A percentile compares a stretch with the other conserved stretches of the same genome.
Evolutionary conservation across 768 basidiomycete species (phyloP).

Genomic region (Hydnomerulius pinastri): DNA sequence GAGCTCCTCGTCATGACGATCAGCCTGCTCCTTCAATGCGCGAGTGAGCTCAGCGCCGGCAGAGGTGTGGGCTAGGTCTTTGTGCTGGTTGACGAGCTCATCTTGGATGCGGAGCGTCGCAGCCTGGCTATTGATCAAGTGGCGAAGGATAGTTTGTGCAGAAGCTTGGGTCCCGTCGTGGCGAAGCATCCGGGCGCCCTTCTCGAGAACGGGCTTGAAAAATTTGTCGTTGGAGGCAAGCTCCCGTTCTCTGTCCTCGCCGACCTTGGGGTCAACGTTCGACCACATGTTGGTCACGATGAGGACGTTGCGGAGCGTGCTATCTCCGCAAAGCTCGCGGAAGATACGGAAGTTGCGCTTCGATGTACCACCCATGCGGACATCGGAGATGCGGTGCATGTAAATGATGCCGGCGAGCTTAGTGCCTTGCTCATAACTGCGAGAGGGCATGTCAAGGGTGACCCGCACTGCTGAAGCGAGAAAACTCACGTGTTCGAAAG

Average conservation of each 20-base stretch:
- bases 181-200: slow-evolving; percentile 47
- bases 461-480: neutral
- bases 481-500: slow-evolving; percentile 33
- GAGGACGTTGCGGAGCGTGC: slow-evolving; percentile 48
- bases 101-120: slow-evolving; percentile 52
- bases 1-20: slow-evolving; percentile 51
- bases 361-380: slow-evolving; percentile 52
- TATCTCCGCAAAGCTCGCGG: slow-evolving; percentile 53
- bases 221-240: slow-evolving; percentile 43
- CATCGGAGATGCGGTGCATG: slow-evolving; percentile 55
- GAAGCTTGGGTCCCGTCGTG: slow-evolving; percentile 43
- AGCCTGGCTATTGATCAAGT: slow-evolving; percentile 42
- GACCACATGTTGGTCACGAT: slow-evolving; percentile 60
- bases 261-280: slow-evolving; percentile 39
- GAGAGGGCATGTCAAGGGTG: neutral
- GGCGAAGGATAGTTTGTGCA: slow-evolving; percentile 43
- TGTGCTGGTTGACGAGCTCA: slow-evolving; percentile 53
- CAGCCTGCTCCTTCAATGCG: slow-evolving; percentile 49
- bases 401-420: slow-evolving; percentile 56
- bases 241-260: slow-evolving; percentile 47
- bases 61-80: slow-evolving; percentile 50
- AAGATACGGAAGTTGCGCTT: slow-evolving; percentile 54
- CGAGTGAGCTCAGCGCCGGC: slow-evolving; percentile 55
- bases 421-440: slow-evolving; percentile 35
- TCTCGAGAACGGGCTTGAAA: slow-evolving; percentile 53